Evolutionary conservation across 2,329 filamentous ascomycete species (phyloP), one percentile per base, ranked within the genome.

Genomic region (Graphilbum ipis-grandicollis): DNA sequence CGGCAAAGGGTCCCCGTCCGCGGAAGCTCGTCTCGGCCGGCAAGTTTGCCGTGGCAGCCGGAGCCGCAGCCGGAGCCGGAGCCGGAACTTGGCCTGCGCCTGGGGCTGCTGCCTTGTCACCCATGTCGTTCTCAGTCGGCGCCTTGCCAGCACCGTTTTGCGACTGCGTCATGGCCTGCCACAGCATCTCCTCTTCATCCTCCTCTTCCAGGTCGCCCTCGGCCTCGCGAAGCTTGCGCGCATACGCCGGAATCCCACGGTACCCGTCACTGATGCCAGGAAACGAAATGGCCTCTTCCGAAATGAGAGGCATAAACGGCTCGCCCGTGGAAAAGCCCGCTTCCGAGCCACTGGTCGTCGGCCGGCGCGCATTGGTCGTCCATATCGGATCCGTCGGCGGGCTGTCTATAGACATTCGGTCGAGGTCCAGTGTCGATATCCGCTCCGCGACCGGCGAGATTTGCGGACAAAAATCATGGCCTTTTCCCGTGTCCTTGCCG

Each of bases 1-100:
- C 53, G 30, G 54, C 60, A 44, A 66, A 65, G 7, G 62, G 62
- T 35, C 60, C 55, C 38, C 52, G 48, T 23, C 51, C 49, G 17
- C 55, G 57, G 42, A 65, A 59, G 36, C 56, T 53, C 13, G 56
- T 57, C 35, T 60, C 60, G n/a, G 55, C 52, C 26, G 56, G 53
- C 23, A 58, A 52, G 38, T n/a, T n/a, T n/a, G n/a, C n/a, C n/a
- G n/a, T n/a, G n/a, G n/a, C n/a, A n/a, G n/a, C n/a, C n/a, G n/a
- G n/a, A n/a, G n/a, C n/a, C n/a, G n/a, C n/a, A n/a, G n/a, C n/a
- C n/a, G n/a, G n/a, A n/a, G n/a, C n/a, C n/a, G n/a, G n/a, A n/a
- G n/a, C n/a, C n/a, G 56, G 51, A 9, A 21, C 21, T 2, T 13
- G 17, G 5, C 9, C 8, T 21, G 47, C 46, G 14, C 36, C 41